These are phyloP conservation scores for Cymbidium sinense DNA, from an alignment of 106 monocot genomes.

Conservation along the genomic window DNA sequence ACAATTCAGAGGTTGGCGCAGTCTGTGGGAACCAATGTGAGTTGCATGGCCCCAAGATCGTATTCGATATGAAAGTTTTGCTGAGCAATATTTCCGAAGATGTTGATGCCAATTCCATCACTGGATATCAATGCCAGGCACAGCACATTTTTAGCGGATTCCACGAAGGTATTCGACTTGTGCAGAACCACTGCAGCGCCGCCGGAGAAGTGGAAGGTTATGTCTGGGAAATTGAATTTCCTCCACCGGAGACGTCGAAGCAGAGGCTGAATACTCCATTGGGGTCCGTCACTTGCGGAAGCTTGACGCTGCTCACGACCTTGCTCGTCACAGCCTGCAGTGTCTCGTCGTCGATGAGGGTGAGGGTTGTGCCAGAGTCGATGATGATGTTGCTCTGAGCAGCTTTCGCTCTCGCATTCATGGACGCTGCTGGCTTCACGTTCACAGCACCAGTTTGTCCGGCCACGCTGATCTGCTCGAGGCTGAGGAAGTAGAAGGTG, in stretches of 20 bases:
- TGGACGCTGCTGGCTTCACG: neutral
- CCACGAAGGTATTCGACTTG: conserved; percentile 16
- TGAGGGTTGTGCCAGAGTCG: conserved; percentile 45
- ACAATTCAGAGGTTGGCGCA: too few species aligned
- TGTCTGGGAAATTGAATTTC: conserved; percentile 11
- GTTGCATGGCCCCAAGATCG: conserved; percentile 18
- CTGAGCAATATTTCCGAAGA: conserved; percentile 50
- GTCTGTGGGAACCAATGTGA: too few species aligned
- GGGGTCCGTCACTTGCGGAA: conserved; percentile 8
- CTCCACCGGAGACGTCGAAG: conserved; percentile 9
- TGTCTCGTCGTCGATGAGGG: conserved; percentile 2
- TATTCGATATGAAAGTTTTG: conserved; percentile 41
- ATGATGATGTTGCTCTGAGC: conserved; percentile 22
- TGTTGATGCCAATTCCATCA: neutral
- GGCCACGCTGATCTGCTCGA: conserved; percentile 21
- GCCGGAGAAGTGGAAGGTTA: conserved; percentile 22
- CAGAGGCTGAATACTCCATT: conserved; percentile 12
- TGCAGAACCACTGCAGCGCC: conserved; percentile 18
- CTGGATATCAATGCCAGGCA: conserved; percentile 25
- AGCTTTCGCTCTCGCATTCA: neutral
- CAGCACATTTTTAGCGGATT: neutral
- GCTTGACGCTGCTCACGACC: conserved; percentile 1
- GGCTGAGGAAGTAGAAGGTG: conserved; percentile 26
- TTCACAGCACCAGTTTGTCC: neutral
- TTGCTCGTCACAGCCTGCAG: neutral